These are phyloP conservation scores for Russula sp. DNA, from an alignment of 768 basidiomycete genomes.

Conservation along the genomic window DNA sequence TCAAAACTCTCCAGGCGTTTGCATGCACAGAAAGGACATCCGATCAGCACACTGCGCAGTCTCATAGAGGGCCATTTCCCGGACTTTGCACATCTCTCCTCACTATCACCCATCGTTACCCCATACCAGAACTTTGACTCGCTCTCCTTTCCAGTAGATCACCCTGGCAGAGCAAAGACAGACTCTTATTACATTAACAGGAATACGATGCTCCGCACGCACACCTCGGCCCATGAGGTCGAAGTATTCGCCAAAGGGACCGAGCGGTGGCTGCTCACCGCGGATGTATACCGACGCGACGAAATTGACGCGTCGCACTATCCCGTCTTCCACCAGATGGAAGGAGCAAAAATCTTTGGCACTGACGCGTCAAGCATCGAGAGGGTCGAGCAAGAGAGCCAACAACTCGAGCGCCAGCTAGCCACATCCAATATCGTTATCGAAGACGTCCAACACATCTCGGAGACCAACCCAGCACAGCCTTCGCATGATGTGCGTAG, in stretches of 20 bases:
- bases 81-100: slow-evolving; percentile 63
- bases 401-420: slow-evolving; percentile 51
- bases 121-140: slow-evolving; percentile 94
- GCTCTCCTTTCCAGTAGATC: slow-evolving; percentile 87
- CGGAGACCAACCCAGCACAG: slow-evolving; percentile 76
- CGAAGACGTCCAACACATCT: slow-evolving; percentile 75
- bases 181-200: slow-evolving; percentile 97
- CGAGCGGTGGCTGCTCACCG: slow-evolving; percentile 84
- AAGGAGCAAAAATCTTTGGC: slow-evolving; percentile 81
- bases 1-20: slow-evolving; percentile 72
- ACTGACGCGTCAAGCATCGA: slow-evolving; percentile 51
- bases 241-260: slow-evolving; percentile 76
- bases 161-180: slow-evolving; percentile 83
- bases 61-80: slow-evolving; percentile 84
- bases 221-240: slow-evolving; percentile 98
- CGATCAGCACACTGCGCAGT: slow-evolving; percentile 75
- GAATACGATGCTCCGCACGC: slow-evolving; percentile 88
- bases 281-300: slow-evolving; percentile 96
- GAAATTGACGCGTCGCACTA: slow-evolving; percentile 97
- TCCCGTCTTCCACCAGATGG: slow-evolving; percentile 98
- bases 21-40: slow-evolving; percentile 73
- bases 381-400: slow-evolving; percentile 69
- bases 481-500: slow-evolving; percentile 65
- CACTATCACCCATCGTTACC: slow-evolving; percentile 84
- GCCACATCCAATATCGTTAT: slow-evolving; percentile 74